Evolutionary conservation across 1,284 basidiomycete genomes (phyloP).

Genomic region (Trichosporon ovoides): DNA sequence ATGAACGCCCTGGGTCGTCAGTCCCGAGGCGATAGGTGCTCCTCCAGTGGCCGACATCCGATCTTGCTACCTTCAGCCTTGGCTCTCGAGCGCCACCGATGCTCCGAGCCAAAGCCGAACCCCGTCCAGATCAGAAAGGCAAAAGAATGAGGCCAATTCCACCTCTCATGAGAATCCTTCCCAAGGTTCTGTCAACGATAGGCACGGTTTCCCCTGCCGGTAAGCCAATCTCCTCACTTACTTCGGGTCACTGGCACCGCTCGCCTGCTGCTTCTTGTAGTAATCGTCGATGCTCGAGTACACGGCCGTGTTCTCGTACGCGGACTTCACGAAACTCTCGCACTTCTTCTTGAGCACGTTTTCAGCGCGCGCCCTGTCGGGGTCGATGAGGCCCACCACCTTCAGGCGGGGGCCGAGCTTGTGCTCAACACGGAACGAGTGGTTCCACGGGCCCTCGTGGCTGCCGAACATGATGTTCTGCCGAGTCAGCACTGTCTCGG

Average conservation of each 20-base stretch:
- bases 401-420: constrained; percentile 96
- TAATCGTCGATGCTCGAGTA: constrained; percentile 87
- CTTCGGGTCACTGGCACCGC: constrained; percentile 49
- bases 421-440: constrained; percentile 89
- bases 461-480: constrained; percentile 88
- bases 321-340: constrained; percentile 85
- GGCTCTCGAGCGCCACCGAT: no score
- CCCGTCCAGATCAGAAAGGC: no score
- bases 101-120: no score
- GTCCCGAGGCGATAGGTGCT: neutral
- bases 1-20: constrained; percentile 60
- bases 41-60: no score
- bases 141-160: no score
- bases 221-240: no score
- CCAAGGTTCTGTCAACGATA: no score
- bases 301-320: constrained; percentile 87
- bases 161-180: no score
- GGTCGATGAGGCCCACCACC: constrained; percentile 91
- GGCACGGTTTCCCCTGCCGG: no score
- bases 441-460: constrained; percentile 63
- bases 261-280: constrained; percentile 58
- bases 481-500: constrained; percentile 3
- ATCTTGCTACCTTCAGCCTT: no score
- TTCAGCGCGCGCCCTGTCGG: constrained; percentile 73
- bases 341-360: constrained; percentile 83